Evolutionary conservation across 2,329 filamentous ascomycete species (phyloP).

Genomic region (Aureobasidium vineae): DNA sequence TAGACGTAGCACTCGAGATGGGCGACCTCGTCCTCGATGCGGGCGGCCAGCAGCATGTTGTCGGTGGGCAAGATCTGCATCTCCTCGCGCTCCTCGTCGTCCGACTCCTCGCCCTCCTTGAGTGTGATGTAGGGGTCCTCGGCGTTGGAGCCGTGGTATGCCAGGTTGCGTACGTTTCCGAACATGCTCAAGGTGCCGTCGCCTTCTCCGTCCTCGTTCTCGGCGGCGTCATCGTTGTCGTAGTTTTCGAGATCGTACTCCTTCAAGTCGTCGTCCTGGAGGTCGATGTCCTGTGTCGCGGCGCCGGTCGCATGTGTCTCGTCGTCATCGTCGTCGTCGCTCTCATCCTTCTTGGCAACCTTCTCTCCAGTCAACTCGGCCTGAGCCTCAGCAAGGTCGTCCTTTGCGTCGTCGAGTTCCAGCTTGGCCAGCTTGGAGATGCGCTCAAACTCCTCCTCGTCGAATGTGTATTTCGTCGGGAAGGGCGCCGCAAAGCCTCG

Average conservation of each 20-base stretch:
- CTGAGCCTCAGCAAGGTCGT: constrained; percentile 72
- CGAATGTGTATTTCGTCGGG: constrained; percentile 51
- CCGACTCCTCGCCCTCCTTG: constrained; percentile 60
- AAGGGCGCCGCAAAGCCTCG: constrained; percentile 52
- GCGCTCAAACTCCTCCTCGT: constrained; percentile 53
- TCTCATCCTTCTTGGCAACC: constrained; percentile 34
- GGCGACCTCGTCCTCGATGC: constrained; percentile 95
- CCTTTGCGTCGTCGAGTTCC: constrained; percentile 87
- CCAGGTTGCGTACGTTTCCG: constrained; percentile 87
- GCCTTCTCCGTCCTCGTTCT: constrained; percentile 53
- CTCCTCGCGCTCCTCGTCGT: constrained; percentile 88
- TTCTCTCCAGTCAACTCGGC: constrained; percentile 36
- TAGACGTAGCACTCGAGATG: constrained; percentile 98
- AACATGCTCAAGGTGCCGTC: constrained; percentile 85
- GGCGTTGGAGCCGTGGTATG: constrained; percentile 91
- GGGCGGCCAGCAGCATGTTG: constrained; percentile 86
- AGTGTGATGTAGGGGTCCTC: constrained; percentile 97
- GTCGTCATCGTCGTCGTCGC: constrained; percentile 56
- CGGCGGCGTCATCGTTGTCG: constrained; percentile 72
- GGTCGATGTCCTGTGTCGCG: constrained; percentile 24
- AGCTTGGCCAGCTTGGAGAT: constrained; percentile 54
- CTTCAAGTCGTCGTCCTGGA: constrained; percentile 77
- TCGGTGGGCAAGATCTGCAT: constrained; percentile 90
- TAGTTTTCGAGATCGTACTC: constrained; percentile 97
- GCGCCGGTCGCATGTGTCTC: constrained; percentile 32